Base-by-base conservation (phyloP, 2,329 filamentous ascomycete genomes). In the Penicillium aurantiogriseum region DNA sequence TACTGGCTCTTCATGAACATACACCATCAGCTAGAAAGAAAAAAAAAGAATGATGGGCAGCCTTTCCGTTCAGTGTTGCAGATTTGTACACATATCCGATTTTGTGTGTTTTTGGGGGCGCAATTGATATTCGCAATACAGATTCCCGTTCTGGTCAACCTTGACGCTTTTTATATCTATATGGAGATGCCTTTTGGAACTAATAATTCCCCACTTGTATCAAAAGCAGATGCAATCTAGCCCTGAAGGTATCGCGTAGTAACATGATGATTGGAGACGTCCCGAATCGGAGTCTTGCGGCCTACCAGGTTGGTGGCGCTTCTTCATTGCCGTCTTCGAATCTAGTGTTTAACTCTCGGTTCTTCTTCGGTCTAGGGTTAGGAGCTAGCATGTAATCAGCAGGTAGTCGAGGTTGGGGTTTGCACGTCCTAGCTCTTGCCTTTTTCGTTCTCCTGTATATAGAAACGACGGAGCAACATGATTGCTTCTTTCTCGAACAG, bases 401-500 rank as follows among this genome's bases (percentile, higher is more conserved):
- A 58, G 33, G n/a, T 52, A 40, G 19, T 35, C 40, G 25, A 35
- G 5, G 4, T 48, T 36, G 15, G 13, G 17, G 25, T 17, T 44
- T 39, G 17, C 35, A 17, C 23, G 3, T 35, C 15, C 42, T 33
- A 49, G 29, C n/a, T 31, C 51, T 43, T 43, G 90, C 90, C 91
- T 81, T 94, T 90, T 63, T 90, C 91, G 75, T 99, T 99, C 76
- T 99, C 92, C 76, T 99, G 94, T 33, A 99, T 90, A 74, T 99
- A 99, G 76, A 99, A 99, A 58, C 93, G 87, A 62, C 95, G 84
- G 64, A 99, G 81, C 64, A 99, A 77, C 74, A 93, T 92, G 59
- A 99, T 95, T 5, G 94, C 93, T 71, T 97, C 93, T 69, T 96
- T 90, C 46, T 91, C 85, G 68, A 91, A 91, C 80, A 95, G 88